Evolutionary conservation across 208 protist species (phyloP), one percentile per base, ranked within the genome.

Genomic region (Trypanosoma melophagium): DNA sequence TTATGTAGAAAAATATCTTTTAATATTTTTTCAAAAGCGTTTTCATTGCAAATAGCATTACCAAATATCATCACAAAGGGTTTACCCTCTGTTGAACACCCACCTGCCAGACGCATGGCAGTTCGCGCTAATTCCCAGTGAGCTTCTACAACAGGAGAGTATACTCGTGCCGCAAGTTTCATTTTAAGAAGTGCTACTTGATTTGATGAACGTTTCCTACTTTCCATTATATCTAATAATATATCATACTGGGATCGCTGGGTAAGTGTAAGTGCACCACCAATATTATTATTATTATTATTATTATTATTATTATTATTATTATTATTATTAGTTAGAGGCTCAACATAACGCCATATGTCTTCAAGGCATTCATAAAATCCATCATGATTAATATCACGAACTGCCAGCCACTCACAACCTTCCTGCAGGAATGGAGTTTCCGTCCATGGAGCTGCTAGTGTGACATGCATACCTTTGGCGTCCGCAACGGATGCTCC

Each of bases 391-490:
- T 19, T 24, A 63, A 3, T 59, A 13, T 25, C 25, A 66, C 40
- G 19, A 49, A 56, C 42, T 38, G 68, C 60, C 71, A 63, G 75
- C 76, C 76, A 79, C 54, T 92, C 86, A 66, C 86, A 92, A 10
- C 78, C 82, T 55, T 92, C 86, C 44, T 88, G 83, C 25, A 87
- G 52, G 4, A 89, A 57, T 3, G 81, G 57, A 2, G 83, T 92
- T 35, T 92, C 86, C 7, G 66, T 86, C 86, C 86, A 92, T 21
- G 80, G 77, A 0, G 86, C 80, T 57, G 80, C 72, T 40, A 92
- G 49, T 28, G 59, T 76, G 17, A 78, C 78, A 21, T 76, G 64
- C 40, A 89, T 73, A 22, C 76, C 81, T 59, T 83, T 88, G 8
- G 51, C 77, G 0, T 57, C 42, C 21, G 54, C 67, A 25, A 25